Conservation (phyloP, 2,329 filamentous ascomycete genomes). For the Ilyonectria mors-panacis region DNA sequence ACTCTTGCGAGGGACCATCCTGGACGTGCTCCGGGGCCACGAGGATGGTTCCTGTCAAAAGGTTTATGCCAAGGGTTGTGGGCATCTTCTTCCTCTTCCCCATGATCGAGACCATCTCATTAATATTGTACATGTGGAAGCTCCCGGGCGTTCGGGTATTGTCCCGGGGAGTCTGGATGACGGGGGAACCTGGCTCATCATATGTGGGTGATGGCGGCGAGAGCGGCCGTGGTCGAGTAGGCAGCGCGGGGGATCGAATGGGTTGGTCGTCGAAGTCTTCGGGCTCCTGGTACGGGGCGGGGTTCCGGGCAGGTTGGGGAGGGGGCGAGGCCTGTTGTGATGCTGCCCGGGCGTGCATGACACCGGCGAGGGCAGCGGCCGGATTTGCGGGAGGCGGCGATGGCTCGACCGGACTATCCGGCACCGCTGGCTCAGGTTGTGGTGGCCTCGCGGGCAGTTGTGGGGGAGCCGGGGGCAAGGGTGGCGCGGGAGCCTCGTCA, state of each 20-base stretch:
- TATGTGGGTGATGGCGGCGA: constrained; percentile 42
- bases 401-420: constrained; percentile 51
- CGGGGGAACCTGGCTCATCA: constrained; percentile 41
- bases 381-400: constrained; percentile 57
- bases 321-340: constrained; percentile 49
- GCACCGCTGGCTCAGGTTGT: constrained; percentile 50
- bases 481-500: constrained; percentile 59
- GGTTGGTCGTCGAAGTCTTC: constrained; percentile 50
- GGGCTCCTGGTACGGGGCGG: constrained; percentile 46
- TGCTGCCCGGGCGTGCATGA: constrained; percentile 65
- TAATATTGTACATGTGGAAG: constrained; percentile 96
- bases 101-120: constrained; percentile 97
- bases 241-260: constrained; percentile 56
- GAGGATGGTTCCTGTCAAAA: constrained; percentile 89
- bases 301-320: constrained; percentile 47
- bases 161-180: constrained; percentile 52
- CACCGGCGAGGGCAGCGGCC: constrained; percentile 69
- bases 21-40: constrained; percentile 88
- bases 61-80: constrained; percentile 94
- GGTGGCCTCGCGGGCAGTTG: constrained; percentile 62
- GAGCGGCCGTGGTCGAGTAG: constrained; percentile 51
- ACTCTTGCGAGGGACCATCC: constrained; percentile 90
- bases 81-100: constrained; percentile 99
- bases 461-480: constrained; percentile 56
- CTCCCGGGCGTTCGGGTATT: constrained; percentile 77